Evolutionary conservation across 2,329 filamentous ascomycete genomes (phyloP).

Genomic region (Aspergillus neoniger): DNA sequence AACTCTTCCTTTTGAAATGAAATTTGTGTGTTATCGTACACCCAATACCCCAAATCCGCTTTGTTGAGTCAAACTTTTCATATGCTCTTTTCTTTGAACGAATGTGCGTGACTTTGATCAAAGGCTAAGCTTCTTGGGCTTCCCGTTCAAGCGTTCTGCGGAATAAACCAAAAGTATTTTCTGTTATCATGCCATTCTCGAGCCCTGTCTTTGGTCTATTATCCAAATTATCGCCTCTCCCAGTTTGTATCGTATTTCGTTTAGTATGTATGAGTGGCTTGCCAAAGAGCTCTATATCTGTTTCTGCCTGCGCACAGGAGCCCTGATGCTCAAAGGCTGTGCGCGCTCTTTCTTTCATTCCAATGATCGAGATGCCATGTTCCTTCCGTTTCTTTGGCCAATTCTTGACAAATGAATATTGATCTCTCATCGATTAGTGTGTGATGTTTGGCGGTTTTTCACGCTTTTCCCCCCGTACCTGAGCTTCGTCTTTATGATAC

Average conservation of each 20-base stretch:
- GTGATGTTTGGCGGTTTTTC: not conserved
- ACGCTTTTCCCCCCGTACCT: not conserved
- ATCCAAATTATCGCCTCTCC: conserved; percentile 22
- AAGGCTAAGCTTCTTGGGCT: conserved; percentile 36
- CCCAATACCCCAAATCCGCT: conserved; percentile 47
- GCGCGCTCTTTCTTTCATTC: conserved; percentile 18
- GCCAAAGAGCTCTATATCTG: conserved; percentile 17
- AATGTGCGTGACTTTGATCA: conserved; percentile 33
- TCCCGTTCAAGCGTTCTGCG: conserved; percentile 34
- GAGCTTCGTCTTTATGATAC: not conserved
- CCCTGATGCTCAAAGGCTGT: conserved; percentile 26
- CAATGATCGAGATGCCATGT: not conserved
- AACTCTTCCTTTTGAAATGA: conserved; percentile 45
- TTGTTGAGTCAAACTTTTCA: conserved; percentile 35
- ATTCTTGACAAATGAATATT: not conserved
- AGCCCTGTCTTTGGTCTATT: conserved; percentile 23
- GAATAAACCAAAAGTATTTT: conserved; percentile 41
- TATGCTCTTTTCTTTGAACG: conserved; percentile 31
- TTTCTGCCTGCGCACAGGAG: conserved; percentile 9
- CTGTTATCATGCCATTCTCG: conserved; percentile 26
- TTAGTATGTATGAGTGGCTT: conserved; percentile 24
- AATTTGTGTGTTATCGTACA: conserved; percentile 45
- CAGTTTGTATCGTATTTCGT: conserved; percentile 29
- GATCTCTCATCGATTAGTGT: not conserved
- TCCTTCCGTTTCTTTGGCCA: not conserved